Base-by-base conservation (phyloP, 495 filamentous ascomycete genomes). In the Lophiostoma macrostomum region DNA sequence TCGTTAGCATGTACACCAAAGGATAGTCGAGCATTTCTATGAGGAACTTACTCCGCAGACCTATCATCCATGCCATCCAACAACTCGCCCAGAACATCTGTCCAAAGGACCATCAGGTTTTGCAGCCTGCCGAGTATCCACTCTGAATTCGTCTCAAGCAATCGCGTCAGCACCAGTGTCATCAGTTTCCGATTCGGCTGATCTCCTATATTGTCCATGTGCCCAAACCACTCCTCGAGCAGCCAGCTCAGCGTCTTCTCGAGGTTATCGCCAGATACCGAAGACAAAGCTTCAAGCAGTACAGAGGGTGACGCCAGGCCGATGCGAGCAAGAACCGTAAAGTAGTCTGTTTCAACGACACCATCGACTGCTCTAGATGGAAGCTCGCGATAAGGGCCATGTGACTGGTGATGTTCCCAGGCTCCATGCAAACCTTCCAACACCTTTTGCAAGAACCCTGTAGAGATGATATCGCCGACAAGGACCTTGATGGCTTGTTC, bases 121-220 rank as follows among this genome's bases (percentile, higher is more conserved):
- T 89, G 85, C 39, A 88, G 56, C 32, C 75, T 71, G 14, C 67
- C 68, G 25, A 87, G 65, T 23, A 87, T 78, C 71, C 78, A 72
- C 0, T 77, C 76, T 19, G 71, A 73, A 23, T 76, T 75, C 1
- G 86, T 72, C 56, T 87, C 82, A 12, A 91, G 80, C 22, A 96
- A 75, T 29, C 85, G 80, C 7, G 93, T 95, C 18, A 96, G 76
- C 5, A 81, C 91, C 2, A 98, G 77, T 38, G 79, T 82, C 56
- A 84, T 86, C 10, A 96, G 76, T 69, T 98, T 98, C 69, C 86
- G 81, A 34, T 83, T 77, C 27, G 77, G 81, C 4, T 80, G 73
- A 66, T 89, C 82, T 32, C 79, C 82, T 67, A 94, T 89, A 65
- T 80, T 84, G 61, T 93, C 87, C 60, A 94, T 88, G 60, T 91